Evolutionary conservation across 305 asterid genomes (phyloP), one percentile per base, ranked within the genome.

Genomic region (Ajuga reptans): DNA sequence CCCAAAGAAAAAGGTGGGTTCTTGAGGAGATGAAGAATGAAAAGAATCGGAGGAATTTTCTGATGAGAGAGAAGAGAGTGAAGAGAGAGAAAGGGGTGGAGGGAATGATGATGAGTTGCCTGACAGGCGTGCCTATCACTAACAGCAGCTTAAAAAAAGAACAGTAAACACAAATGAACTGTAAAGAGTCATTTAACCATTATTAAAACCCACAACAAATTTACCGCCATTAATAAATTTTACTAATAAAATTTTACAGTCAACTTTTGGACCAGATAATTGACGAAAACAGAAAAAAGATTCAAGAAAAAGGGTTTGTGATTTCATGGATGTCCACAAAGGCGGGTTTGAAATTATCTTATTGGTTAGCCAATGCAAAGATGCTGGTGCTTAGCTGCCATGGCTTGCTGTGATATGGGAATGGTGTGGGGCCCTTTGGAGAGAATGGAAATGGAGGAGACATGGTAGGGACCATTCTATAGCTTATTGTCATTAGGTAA

Each of bases 51-150:
- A 31, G 10, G 21, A 69, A 49, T 60, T 73, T 45, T 42, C 72
- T 64, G 71, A 74, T 66, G 64, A 12, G 72, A 70, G 70, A 67
- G 71, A 21, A 68, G 51, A 29, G 41, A 60, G 67, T 5, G 55
- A 33, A 12, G 51, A 34, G 50, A 8, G 65, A 54, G 68, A 59
- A 65, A 42, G 75, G 79, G 75, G 72, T 75, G 86, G 82, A 84
- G 77, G 84, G 84, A 84, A 86, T 79, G 86, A 80, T 76, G 79
- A 72, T 77, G 91, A 79, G 87, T 70, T 79, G 89, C 85, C 87
- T 80, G 83, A 82, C 87, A 83, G 86, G 89, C 92, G 82, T 82
- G 84, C 86, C 84, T 53, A 74, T 75, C 86, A 80, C 84, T 73
- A 77, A 77, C 79, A 70, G 70, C 83, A 84, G 75, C 87, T 31